These are phyloP conservation scores for Triticum urartu DNA, from an alignment of 176 grass and related monocot species.

Conservation along the genomic window DNA sequence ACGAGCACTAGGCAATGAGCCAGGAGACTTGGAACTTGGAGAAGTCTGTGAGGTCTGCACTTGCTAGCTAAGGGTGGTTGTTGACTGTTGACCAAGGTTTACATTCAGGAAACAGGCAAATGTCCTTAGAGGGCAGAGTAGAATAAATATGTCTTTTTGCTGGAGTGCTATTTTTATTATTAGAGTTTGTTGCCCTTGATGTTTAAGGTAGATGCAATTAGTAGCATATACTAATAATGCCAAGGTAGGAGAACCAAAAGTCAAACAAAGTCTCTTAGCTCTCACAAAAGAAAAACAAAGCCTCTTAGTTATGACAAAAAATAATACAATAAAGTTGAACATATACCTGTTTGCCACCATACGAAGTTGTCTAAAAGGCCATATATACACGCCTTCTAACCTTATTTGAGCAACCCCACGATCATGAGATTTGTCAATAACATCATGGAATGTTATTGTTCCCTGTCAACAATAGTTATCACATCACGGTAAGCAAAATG, in stretches of 20 bases:
- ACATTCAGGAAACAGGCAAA: neutral
- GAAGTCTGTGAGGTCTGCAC: neutral
- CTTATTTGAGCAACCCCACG: constrained; percentile 69
- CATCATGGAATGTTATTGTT: constrained; percentile 90
- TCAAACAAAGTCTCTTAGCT: neutral
- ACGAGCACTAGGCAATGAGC: neutral
- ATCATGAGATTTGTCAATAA: constrained; percentile 77
- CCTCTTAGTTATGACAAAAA: constrained; percentile 16
- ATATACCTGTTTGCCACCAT: constrained; percentile 92
- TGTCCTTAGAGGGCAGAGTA: neutral
- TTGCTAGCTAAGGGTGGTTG: neutral
- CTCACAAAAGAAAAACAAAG: constrained; percentile 10
- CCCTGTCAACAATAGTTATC: constrained; percentile 47
- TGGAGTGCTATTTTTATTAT: neutral
- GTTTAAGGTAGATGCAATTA: neutral
- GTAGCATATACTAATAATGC: neutral
- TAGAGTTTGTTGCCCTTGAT: neutral
- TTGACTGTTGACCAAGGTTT: neutral
- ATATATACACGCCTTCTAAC: constrained; percentile 97
- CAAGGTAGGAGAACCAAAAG: neutral
- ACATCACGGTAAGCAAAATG: constrained; percentile 18
- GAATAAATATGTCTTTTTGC: neutral
- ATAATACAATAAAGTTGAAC: constrained; percentile 21
- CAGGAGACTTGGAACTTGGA: neutral
- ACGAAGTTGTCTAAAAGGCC: constrained; percentile 97